Base-by-base conservation (phyloP, 2,329 filamentous ascomycete species). In the Sarocladium kiliense region DNA sequence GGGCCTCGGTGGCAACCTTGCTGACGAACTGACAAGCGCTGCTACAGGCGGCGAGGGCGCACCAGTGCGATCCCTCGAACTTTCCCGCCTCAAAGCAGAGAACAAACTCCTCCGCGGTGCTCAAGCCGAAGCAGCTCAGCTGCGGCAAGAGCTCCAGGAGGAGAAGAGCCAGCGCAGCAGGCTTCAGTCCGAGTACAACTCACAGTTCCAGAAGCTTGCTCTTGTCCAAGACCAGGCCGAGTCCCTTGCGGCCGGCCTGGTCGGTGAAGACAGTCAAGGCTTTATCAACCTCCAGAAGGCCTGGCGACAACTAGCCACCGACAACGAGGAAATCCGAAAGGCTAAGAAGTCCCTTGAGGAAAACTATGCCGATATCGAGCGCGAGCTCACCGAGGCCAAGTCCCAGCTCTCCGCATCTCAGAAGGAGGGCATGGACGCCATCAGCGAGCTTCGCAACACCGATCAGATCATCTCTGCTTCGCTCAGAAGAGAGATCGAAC, bases 71-170 rank as follows among this genome's bases (percentile, higher is more conserved):
- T 73, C 74, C 11, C 66, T 82, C 18, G 79, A 84, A 63, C 65
- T 84, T 21, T 80, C 80, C 27, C 77, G 83, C 32, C 70, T 87
- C 49, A 82, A 80, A 63, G 79, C 83, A 5, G 84, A 87, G 66
- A 85, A 84, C 61, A 76, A 78, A 34, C 66, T 86, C 7, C 69
- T 86, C 12, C 78, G 78, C 57, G 79, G 75, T 58, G 76, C 10
- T 77, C 77, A 7, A 76, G 77, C 79, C 1, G 80, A 84, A 60
- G 79, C 77, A 55, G 76, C 77, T 42, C 70, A 75, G 42, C 69
- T 86, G 45, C 75, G 80, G 27, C 72, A 74, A 54, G 80, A 86
- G 58, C 70, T 85, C 27, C 82, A 86, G 49, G 75, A 80, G 56
- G 69, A 78, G 55, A 77, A 75, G 55, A 72, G 74, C 53, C 76